Percentiles rank a stretch among this genome's conserved stretches.
Evolutionary conservation across 768 basidiomycete genomes (phyloP).

Genomic region (Hysterangium stoloniferum): DNA sequence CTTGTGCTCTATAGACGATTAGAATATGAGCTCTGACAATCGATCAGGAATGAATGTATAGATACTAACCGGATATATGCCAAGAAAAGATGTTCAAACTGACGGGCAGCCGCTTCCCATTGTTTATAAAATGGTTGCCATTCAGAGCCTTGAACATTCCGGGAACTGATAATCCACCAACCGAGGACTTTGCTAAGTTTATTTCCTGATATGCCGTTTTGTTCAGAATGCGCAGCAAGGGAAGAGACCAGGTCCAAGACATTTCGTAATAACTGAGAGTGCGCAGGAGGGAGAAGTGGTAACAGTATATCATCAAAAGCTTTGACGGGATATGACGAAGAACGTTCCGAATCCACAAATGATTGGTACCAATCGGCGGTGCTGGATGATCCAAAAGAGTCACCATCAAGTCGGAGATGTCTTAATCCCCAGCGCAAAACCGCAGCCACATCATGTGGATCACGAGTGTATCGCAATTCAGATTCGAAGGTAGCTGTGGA

Average conservation of each 20-base stretch:
- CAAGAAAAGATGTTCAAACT: conserved; percentile 72
- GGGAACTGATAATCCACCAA: conserved; percentile 57
- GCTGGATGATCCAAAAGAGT: conserved; percentile 39
- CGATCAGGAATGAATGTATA: neutral
- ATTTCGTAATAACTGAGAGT: conserved; percentile 49
- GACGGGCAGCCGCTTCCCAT: conserved; percentile 68
- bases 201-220: conserved; percentile 68
- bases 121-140: conserved; percentile 61
- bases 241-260: conserved; percentile 59
- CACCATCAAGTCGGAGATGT: conserved; percentile 56
- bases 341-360: conserved; percentile 54
- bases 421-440: conserved; percentile 77
- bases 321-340: conserved; percentile 49
- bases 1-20: conserved; percentile 15
- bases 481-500: conserved; percentile 49
- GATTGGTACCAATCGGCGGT: conserved; percentile 56
- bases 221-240: conserved; percentile 64
- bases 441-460: conserved; percentile 71
- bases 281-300: conserved; percentile 50
- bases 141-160: conserved; percentile 43
- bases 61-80: conserved; percentile 54
- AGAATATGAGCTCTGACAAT: neutral
- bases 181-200: conserved; percentile 69
- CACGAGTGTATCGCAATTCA: conserved; percentile 56
- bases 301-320: conserved; percentile 56